phyloP scores from a whole-genome alignment of 208 protist genomes.

The Trichomonas vaginalis region DNA sequence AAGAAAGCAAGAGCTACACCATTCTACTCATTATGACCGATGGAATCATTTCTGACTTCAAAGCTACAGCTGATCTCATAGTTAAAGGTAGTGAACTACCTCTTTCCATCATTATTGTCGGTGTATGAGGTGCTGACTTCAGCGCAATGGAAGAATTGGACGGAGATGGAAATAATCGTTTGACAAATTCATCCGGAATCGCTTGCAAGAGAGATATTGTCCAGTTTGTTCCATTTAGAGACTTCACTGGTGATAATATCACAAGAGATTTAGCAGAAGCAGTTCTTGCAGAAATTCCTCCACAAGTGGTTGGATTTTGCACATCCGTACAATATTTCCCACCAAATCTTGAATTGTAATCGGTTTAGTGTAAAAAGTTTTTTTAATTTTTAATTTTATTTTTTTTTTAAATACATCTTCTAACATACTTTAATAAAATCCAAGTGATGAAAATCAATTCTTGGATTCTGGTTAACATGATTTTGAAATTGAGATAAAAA shows the following conservation, averaged over 20 bases:
- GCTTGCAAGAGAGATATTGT: conserved; percentile 19
- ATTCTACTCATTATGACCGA: conserved; percentile 21
- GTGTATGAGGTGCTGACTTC: conserved; percentile 28
- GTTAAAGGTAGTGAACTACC: background rate
- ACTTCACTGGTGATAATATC: background rate
- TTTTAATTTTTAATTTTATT: too few relatives aligned
- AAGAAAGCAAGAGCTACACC: conserved; percentile 15
- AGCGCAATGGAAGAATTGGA: conserved; percentile 3
- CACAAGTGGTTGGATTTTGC: background rate
- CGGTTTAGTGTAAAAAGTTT: too few relatives aligned
- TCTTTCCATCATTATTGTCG: conserved; percentile 30
- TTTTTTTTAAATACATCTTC: too few relatives aligned
- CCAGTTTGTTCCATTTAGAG: conserved; percentile 23
- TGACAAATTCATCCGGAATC: background rate
- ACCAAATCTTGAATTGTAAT: too few relatives aligned
- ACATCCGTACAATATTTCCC: too few relatives aligned
- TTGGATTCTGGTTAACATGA: too few relatives aligned
- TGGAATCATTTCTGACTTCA: conserved; percentile 23
- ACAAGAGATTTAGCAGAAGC: background rate
- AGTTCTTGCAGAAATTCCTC: background rate
- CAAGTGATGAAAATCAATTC: too few relatives aligned
- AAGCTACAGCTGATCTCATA: background rate
- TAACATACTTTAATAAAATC: too few relatives aligned
- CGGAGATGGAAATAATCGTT: background rate
- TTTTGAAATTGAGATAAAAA: too few relatives aligned